Evolutionary conservation across 495 filamentous ascomycete species (phyloP), one percentile per base, ranked within the genome.

Genomic region (Elaphomyces granulatus): DNA sequence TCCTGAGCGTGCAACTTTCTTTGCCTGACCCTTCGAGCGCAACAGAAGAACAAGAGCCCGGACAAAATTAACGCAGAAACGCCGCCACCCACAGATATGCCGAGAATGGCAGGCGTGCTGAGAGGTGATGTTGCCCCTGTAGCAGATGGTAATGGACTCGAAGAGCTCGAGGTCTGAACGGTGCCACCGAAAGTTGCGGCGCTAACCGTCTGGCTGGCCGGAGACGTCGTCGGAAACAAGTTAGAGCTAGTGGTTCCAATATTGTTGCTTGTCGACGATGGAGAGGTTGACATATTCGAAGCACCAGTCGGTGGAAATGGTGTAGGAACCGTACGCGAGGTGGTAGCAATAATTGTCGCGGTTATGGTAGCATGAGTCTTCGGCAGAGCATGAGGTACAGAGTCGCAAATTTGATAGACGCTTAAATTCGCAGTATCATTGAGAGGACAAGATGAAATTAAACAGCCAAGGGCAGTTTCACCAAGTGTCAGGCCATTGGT

Each of bases 401-500:
- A 63, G 33, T 60, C 56, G 45, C 80, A 84, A 53, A 83, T 77
- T 36, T 58, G 52, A 47, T 74, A 76, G 14, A 67, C 73, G 30
- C 59, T 61, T 4, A 51, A 47, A 20, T 23, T 21, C 10, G 51
- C 38, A 3, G 48, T 40, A 4, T 52, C 45, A 2, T 51, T 40
- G 14, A 53, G 34, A 15, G 59, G 41, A 36, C 70, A 74, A 16
- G 45, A 36, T 1, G 69, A 67, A 34, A 68, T 53, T 9, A 77
- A 66, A 51, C 81, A 87, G 42, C 71, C 68, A 40, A 81, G 51
- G 7, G 71, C 76, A 4, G 67, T 78, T 54, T 84, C 81, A 8
- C 80, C 80, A 35, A 87, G 40, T 0, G 81, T 83, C 41, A 77
- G 77, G 20, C 77, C 78, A 41, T 67, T 70, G 8, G 48, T 52